phyloP scores from a whole-genome alignment of 2,329 filamentous ascomycete genomes.

The Cordyceps javanica region DNA sequence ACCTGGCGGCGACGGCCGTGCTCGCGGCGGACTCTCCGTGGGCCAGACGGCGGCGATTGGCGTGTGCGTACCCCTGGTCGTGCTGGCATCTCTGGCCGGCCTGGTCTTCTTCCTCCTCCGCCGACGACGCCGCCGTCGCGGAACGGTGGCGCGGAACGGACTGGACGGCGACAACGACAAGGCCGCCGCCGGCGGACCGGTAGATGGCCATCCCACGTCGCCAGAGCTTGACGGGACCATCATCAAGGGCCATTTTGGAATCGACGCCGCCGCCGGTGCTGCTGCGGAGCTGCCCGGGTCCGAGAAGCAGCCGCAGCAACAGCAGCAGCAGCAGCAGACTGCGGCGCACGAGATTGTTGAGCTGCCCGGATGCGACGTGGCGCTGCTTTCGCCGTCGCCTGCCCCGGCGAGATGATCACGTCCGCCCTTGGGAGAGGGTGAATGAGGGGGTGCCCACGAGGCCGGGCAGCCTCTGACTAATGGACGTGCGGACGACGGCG shows the following conservation, averaged over 20 bases:
- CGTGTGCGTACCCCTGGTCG: background rate
- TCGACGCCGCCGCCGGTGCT: too few species aligned
- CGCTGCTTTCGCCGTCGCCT: too few species aligned
- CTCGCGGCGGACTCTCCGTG: background rate
- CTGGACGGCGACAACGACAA: background rate
- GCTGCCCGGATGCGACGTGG: background rate
- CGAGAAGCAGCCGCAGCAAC: background rate
- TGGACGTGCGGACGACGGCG: too few species aligned
- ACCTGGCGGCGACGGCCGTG: background rate
- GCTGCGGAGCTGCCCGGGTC: too few species aligned
- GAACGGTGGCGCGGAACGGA: background rate
- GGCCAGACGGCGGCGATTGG: background rate
- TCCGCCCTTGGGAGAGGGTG: too few species aligned
- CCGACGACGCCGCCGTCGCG: background rate
- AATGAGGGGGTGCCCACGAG: too few species aligned
- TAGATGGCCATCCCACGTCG: too few species aligned
- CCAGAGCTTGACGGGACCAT: background rate
- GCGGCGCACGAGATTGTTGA: background rate
- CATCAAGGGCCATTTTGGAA: too few species aligned
- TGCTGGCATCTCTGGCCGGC: background rate
- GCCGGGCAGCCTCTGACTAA: too few species aligned
- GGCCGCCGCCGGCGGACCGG: too few species aligned
- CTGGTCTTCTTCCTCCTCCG: background rate
- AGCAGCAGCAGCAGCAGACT: background rate
- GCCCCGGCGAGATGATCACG: too few species aligned